These are phyloP conservation scores for Fusarium redolens DNA, from an alignment of 2,329 filamentous ascomycete genomes.

Conservation along the genomic window DNA sequence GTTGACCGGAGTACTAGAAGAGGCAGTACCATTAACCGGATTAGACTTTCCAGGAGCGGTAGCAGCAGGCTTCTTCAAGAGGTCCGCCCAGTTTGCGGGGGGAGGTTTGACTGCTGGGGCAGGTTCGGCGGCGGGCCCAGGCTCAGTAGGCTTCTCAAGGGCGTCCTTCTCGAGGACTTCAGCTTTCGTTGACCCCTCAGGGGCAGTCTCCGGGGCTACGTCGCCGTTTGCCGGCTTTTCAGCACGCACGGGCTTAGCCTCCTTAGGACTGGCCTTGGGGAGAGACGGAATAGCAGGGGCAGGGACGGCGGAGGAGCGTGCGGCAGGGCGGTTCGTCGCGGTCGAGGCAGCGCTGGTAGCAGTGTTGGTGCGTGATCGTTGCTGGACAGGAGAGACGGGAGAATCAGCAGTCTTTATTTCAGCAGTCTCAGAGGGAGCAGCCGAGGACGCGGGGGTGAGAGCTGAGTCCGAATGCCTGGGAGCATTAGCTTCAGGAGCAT, in stretches of 20 bases:
- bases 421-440: constrained; percentile 30
- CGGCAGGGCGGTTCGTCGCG: constrained; percentile 43
- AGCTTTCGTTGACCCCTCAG: constrained; percentile 13
- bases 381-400: constrained; percentile 47
- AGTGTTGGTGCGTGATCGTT: constrained; percentile 43
- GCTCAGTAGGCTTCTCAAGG: constrained; percentile 43
- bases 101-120: constrained; percentile 46
- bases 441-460: constrained; percentile 32
- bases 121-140: constrained; percentile 27
- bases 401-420: constrained; percentile 48
- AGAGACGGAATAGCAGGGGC: constrained; percentile 61
- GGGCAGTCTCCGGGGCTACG: constrained; percentile 21
- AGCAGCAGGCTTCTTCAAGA: constrained; percentile 51
- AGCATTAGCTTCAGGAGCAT: constrained; percentile 31
- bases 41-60: constrained; percentile 28
- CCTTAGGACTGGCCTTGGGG: constrained; percentile 54
- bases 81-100: constrained; percentile 55
- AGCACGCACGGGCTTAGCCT: constrained; percentile 42
- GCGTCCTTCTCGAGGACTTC: constrained; percentile 35
- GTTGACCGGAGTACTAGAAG: constrained; percentile 37
- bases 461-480: constrained; percentile 25
- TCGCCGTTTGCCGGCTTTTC: constrained; percentile 43
- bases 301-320: constrained; percentile 52
- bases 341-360: constrained; percentile 37
- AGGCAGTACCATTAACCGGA: constrained; percentile 45